These are phyloP conservation scores for Penicillium janthinellum DNA, from an alignment of 2,329 filamentous ascomycete species.

Conservation along the genomic window DNA sequence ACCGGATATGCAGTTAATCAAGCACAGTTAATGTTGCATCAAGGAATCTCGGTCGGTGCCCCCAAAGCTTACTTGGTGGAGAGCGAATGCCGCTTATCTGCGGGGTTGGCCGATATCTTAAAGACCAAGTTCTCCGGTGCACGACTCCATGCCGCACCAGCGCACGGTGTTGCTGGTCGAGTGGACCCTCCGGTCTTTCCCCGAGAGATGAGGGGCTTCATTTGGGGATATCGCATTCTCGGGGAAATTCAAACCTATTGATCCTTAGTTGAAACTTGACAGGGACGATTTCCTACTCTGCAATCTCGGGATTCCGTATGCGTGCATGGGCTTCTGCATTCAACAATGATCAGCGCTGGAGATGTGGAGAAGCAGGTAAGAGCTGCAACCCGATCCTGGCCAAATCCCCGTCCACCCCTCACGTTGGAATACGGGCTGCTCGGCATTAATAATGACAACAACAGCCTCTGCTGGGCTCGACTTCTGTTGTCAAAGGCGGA, in stretches of 20 bases:
- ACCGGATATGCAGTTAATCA: background rate
- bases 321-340: background rate
- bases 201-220: background rate
- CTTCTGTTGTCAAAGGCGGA: background rate
- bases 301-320: background rate
- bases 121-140: background rate
- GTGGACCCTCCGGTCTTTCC: background rate
- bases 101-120: background rate
- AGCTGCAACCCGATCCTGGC: conserved; percentile 4
- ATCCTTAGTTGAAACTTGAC: background rate
- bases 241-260: background rate
- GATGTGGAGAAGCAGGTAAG: conserved; percentile 39
- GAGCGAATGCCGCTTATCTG: conserved; percentile 1
- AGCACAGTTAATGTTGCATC: background rate
- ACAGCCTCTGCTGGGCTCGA: conserved; percentile 19
- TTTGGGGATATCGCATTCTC: background rate
- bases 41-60: background rate
- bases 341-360: conserved; percentile 10
- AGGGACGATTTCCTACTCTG: background rate
- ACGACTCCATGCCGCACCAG: background rate
- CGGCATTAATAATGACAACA: conserved; percentile 1
- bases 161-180: background rate
- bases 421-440: conserved; percentile 2
- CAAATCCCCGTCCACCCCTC: conserved; percentile 1
- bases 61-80: conserved; percentile 1